A percentile compares a stretch with the other conserved stretches of the same genome.
phyloP scores from a whole-genome alignment of 768 basidiomycete genomes.

The Leccinum rimulosum region DNA sequence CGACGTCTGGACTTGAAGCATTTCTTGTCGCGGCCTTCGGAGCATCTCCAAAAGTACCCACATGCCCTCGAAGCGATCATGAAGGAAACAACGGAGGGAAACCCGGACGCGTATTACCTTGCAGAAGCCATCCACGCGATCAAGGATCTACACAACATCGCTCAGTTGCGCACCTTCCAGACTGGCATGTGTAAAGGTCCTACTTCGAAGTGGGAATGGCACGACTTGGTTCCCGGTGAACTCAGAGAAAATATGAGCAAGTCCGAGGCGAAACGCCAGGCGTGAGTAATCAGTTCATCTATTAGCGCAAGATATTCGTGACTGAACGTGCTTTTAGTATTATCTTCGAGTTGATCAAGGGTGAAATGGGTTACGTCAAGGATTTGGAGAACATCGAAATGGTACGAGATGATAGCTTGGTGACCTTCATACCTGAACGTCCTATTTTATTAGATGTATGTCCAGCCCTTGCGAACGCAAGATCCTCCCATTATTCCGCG shows the following conservation, averaged over 20 bases:
- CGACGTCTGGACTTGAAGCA: constrained; percentile 62
- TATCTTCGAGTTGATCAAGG: constrained; percentile 93
- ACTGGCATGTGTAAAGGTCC: constrained; percentile 81
- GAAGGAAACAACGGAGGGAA: constrained; percentile 76
- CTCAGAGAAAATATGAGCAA: constrained; percentile 59
- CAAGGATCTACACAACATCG: constrained; percentile 74
- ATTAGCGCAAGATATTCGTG: neutral
- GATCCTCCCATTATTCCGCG: constrained; percentile 77
- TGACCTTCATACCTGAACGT: constrained; percentile 2
- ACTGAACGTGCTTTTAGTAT: constrained; percentile 46
- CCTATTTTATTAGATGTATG: constrained; percentile 61
- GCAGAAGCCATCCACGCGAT: constrained; percentile 83
- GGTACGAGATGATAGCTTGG: constrained; percentile 40
- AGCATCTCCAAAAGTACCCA: constrained; percentile 69
- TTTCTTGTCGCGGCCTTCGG: constrained; percentile 58
- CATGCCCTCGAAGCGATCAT: constrained; percentile 82
- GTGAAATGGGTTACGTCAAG: constrained; percentile 93
- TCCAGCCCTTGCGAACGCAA: constrained; percentile 66
- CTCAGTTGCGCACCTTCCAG: constrained; percentile 88
- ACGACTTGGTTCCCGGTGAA: constrained; percentile 77
- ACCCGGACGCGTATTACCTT: constrained; percentile 81
- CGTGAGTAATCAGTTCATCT: constrained; percentile 46
- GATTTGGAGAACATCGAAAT: constrained; percentile 84
- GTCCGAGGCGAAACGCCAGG: constrained; percentile 78
- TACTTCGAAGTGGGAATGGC: constrained; percentile 86